Evolutionary conservation across 495 filamentous ascomycete genomes (phyloP).

Genomic region (Penicillium odoratum): DNA sequence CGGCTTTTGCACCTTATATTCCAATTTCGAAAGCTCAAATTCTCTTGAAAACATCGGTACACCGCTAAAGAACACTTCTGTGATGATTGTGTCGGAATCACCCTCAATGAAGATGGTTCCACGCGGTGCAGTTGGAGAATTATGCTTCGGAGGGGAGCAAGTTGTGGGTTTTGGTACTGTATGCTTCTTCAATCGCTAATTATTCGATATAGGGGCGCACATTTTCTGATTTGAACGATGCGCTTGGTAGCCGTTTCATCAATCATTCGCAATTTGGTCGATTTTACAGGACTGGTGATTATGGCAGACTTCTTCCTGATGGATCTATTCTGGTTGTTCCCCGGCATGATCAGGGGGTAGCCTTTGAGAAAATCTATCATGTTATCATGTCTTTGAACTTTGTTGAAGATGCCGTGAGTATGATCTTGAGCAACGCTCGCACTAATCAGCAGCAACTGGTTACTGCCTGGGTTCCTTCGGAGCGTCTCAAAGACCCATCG

Average conservation of each 20-base stretch:
- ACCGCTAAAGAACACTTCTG: conserved; percentile 68
- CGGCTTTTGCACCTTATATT: conserved; percentile 70
- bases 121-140: conserved; percentile 68
- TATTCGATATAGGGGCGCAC: not conserved
- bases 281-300: conserved; percentile 70
- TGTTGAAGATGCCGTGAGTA: conserved; percentile 54
- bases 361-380: conserved; percentile 67
- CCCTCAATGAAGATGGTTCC: conserved; percentile 50
- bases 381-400: conserved; percentile 41
- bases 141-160: conserved; percentile 84
- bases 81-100: conserved; percentile 57
- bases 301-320: conserved; percentile 69
- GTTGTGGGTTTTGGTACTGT: conserved; percentile 41
- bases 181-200: not conserved
- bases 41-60: conserved; percentile 60
- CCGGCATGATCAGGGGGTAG: conserved; percentile 61
- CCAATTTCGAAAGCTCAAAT: conserved; percentile 41
- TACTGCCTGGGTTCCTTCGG: conserved; percentile 56
- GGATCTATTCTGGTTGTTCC: conserved; percentile 62
- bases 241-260: conserved; percentile 53
- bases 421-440: conserved; percentile 40
- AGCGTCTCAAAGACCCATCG: conserved; percentile 5
- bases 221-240: not conserved
- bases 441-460: conserved; percentile 47
- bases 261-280: conserved; percentile 63